phyloP scores from a whole-genome alignment of 495 filamentous ascomycete genomes.

The Amorphotheca resinae region DNA sequence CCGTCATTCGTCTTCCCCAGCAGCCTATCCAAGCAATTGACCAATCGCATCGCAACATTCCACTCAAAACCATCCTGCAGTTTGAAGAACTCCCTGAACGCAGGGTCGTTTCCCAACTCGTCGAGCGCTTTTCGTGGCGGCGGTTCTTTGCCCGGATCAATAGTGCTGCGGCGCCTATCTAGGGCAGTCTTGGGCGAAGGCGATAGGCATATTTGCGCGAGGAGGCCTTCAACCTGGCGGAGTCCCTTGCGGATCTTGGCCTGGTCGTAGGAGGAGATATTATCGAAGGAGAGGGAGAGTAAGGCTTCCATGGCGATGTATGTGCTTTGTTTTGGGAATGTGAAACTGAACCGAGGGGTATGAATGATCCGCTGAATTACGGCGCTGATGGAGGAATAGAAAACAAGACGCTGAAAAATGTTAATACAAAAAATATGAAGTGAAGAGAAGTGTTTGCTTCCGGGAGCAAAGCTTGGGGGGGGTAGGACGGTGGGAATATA shows the following conservation, averaged over 20 bases:
- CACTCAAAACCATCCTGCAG: constrained; percentile 95
- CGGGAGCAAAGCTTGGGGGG: neutral
- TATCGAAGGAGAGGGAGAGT: constrained; percentile 87
- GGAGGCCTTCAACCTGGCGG: constrained; percentile 87
- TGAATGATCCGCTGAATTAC: neutral
- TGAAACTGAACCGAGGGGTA: neutral
- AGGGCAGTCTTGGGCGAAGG: constrained; percentile 23
- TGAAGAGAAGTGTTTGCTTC: constrained; percentile 10
- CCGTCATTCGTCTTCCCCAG: constrained; percentile 67
- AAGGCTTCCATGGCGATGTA: constrained; percentile 66
- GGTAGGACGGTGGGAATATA: neutral
- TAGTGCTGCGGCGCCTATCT: constrained; percentile 22
- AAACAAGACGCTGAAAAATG: constrained; percentile 15
- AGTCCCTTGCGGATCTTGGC: constrained; percentile 85
- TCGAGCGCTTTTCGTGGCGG: constrained; percentile 43
- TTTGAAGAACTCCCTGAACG: constrained; percentile 93
- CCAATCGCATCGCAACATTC: constrained; percentile 84
- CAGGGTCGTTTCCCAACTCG: constrained; percentile 69
- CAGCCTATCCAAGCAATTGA: constrained; percentile 76
- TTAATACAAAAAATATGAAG: constrained; percentile 19
- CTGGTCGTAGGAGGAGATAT: constrained; percentile 85
- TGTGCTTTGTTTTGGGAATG: constrained; percentile 5
- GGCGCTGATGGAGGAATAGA: constrained; percentile 1
- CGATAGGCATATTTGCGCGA: constrained; percentile 89
- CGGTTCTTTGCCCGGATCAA: constrained; percentile 35